Evolutionary conservation across 805 yeast genomes (phyloP), one percentile per base, ranked within the genome.

Genomic region (Candida vartiovaarae): DNA sequence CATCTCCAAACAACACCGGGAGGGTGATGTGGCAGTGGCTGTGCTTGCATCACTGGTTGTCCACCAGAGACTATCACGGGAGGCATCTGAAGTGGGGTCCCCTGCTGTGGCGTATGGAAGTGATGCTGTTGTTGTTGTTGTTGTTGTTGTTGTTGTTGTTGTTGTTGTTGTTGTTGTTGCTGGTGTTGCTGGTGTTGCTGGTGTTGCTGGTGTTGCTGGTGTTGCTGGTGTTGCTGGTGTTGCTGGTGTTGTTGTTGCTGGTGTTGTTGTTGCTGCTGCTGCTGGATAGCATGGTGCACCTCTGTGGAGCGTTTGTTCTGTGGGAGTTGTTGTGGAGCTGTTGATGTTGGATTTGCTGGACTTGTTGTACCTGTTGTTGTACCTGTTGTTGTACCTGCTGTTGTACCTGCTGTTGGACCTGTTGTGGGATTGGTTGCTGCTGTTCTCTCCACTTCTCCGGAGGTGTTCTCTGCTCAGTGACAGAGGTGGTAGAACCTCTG

Each of bases 1-100:
- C 39, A 46, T 43, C 46, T 43, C 50, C 50, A 47, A 20, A 43
- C 42, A 32, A 46, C 50, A 27, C 47, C 45, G 1, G 47, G 48
- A 7, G 44, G 47, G 32, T 43, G 41, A 39, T 41, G 43, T 6
- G 30, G 37, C 42, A 46, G 8, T n/a, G 33, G 40, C 39, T 34
- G 47, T 24, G 38, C 41, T 26, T 34, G 44, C 23, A 41, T 35
- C 32, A 36, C 38, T 2, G 41, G 44, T 4, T 35, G 38, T 35
- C 15, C 29, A 15, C 32, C 39, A 15, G 28, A 8, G n/a, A 20
- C 25, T 28, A 9, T 25, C 39, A 36, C 20, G 11, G 11, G 39
- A 9, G 33, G 20, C 8, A 32, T 32, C 33, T 32, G 33, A 6
- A 32, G 11, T 8, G 32, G 39, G 3, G 41, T 15, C n/a, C 43